Conservation (phyloP, 2,329 filamentous ascomycete genomes). For the Venturia pyrina region DNA sequence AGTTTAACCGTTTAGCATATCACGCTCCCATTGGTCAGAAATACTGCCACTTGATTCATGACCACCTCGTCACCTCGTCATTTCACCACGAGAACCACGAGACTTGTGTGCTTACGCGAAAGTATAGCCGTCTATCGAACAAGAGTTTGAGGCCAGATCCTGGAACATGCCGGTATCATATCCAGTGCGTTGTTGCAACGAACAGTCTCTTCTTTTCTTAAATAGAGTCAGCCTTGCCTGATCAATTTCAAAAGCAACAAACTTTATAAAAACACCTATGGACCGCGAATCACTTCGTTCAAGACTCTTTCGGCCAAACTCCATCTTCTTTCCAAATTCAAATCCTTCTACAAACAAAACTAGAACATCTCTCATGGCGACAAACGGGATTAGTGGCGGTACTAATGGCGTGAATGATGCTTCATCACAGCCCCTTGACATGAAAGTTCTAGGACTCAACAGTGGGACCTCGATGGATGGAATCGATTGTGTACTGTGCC, state of each 20-base stretch:
- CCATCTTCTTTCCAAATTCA: neutral
- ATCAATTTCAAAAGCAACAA: neutral
- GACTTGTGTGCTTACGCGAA: neutral
- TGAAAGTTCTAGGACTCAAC: constrained; percentile 1
- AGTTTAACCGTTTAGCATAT: neutral
- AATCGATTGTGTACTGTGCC: constrained; percentile 50
- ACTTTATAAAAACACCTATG: neutral
- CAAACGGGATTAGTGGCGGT: neutral
- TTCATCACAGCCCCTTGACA: neutral
- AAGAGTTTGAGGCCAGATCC: neutral
- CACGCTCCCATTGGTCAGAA: neutral
- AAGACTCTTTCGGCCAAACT: neutral
- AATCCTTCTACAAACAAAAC: neutral
- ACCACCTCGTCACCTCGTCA: neutral
- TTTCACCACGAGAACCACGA: neutral
- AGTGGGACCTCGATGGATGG: constrained; percentile 30
- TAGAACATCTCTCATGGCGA: neutral
- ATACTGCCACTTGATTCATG: neutral
- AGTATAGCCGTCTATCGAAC: neutral
- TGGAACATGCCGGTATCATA: neutral
- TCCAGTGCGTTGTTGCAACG: neutral
- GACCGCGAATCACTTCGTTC: neutral
- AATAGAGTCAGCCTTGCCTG: neutral
- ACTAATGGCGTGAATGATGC: neutral
- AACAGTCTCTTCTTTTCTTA: neutral